Conservation (phyloP, 163 green algal species). For the Scenedesmus sp. region DNA sequence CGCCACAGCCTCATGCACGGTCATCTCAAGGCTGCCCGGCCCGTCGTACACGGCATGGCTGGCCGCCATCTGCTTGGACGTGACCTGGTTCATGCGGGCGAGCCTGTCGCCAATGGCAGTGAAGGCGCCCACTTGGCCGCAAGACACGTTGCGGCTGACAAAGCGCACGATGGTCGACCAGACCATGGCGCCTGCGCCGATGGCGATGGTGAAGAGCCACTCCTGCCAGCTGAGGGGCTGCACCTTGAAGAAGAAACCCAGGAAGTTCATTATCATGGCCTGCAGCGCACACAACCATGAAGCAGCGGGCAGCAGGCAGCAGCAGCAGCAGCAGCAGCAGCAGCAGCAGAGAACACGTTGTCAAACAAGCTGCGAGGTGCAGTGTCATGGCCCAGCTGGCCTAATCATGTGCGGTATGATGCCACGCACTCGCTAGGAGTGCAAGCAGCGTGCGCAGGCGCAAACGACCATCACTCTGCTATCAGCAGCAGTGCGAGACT, state of each 20-base stretch:
- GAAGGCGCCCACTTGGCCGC: no score
- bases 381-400: no score
- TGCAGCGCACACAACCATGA: constrained; percentile 51
- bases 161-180: constrained; percentile 55
- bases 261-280: constrained; percentile 71
- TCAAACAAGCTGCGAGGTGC: constrained; percentile 22
- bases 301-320: not conserved
- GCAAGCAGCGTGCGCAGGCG: not conserved
- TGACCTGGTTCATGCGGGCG: constrained; percentile 45
- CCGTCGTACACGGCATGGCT: not conserved
- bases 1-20: constrained; percentile 39
- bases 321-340: no score
- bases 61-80: constrained; percentile 34
- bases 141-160: constrained; percentile 31
- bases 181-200: constrained; percentile 58
- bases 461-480: constrained; percentile 54
- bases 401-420: no score
- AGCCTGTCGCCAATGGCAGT: constrained; percentile 26
- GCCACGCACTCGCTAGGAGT: not conserved
- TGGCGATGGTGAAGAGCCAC: constrained; percentile 68
- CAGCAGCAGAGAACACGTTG: not conserved
- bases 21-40: not conserved
- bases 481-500: not conserved
- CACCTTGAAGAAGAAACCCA: constrained; percentile 75
- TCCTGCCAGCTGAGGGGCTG: constrained; percentile 61